Conservation (phyloP, 2,329 filamentous ascomycete genomes). For the Aspergillus vadensis region DNA sequence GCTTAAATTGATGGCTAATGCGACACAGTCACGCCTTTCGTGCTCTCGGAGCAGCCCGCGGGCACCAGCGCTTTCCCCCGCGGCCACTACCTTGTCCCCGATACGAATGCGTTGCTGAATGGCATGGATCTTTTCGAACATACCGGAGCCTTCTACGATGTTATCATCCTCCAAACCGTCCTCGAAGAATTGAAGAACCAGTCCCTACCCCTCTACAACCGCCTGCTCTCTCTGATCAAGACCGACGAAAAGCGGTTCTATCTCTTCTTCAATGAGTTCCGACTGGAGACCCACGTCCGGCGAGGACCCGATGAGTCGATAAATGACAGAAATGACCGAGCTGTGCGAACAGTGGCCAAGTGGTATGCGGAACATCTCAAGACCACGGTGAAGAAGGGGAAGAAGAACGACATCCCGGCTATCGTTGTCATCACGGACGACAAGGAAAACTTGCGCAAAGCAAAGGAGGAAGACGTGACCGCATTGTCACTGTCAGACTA, state of each 20-base stretch:
- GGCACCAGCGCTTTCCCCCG: constrained; percentile 79
- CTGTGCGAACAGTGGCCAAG: constrained; percentile 78
- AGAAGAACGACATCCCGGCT: constrained; percentile 63
- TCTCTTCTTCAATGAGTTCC: constrained; percentile 98
- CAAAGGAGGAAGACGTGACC: constrained; percentile 69
- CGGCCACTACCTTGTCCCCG: constrained; percentile 92
- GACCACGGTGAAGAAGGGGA: constrained; percentile 57
- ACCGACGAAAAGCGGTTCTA: constrained; percentile 98
- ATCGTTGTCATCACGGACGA: constrained; percentile 96
- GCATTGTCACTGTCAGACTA: constrained; percentile 73
- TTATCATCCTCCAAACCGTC: constrained; percentile 94
- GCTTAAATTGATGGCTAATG: constrained; percentile 23
- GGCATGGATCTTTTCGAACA: constrained; percentile 98
- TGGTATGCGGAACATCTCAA: constrained; percentile 88
- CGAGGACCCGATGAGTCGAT: constrained; percentile 79
- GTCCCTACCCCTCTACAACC: constrained; percentile 92
- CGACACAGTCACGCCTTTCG: constrained; percentile 70
- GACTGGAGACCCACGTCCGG: constrained; percentile 82
- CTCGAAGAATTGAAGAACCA: constrained; percentile 94
- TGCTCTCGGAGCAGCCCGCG: constrained; percentile 85
- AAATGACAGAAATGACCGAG: constrained; percentile 94
- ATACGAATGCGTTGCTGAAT: constrained; percentile 93
- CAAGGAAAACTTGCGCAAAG: constrained; percentile 80
- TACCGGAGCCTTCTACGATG: constrained; percentile 87
- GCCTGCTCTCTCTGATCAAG: constrained; percentile 84